A percentile compares a stretch with the other conserved stretches of the same genome.
These are phyloP conservation scores for Dentipellis sp. DNA, from an alignment of 768 basidiomycete genomes.

Conservation along the genomic window DNA sequence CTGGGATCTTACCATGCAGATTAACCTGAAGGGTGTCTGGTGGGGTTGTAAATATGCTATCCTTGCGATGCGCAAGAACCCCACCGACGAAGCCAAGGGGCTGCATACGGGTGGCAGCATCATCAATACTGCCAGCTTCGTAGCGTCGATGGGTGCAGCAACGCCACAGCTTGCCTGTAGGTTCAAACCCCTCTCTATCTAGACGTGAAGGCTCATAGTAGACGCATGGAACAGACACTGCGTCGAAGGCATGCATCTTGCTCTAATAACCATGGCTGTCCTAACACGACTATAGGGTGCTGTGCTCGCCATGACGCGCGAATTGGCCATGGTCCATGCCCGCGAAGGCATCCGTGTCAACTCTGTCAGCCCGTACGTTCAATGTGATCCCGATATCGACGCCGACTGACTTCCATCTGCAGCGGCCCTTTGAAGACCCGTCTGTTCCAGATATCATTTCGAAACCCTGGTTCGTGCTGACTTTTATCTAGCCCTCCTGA, in stretches of 20 bases:
- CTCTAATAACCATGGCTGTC: background rate
- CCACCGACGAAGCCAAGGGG: constrained; percentile 71
- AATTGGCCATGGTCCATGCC: constrained; percentile 96
- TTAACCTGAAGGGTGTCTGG: constrained; percentile 99
- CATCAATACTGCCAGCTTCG: constrained; percentile 98
- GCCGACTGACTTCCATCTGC: constrained; percentile 7
- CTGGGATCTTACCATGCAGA: constrained; percentile 89
- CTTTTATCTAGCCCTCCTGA: constrained; percentile 67
- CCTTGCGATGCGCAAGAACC: constrained; percentile 90
- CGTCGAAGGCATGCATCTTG: constrained; percentile 62
- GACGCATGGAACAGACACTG: constrained; percentile 55
- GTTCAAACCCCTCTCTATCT: constrained; percentile 14
- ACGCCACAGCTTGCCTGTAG: constrained; percentile 97
- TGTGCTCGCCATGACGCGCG: constrained; percentile 97
- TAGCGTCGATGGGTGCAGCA: constrained; percentile 91
- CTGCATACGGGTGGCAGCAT: constrained; percentile 82
- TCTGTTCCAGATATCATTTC: constrained; percentile 27
- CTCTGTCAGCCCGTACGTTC: constrained; percentile 85
- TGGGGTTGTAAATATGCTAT: constrained; percentile 99
- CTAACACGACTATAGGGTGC: constrained; percentile 53
- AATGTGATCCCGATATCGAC: background rate
- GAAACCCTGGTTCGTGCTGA: background rate
- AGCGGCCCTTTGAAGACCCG: constrained; percentile 95
- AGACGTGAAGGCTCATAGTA: background rate
- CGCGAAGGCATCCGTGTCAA: constrained; percentile 95